Evolutionary conservation across 495 filamentous ascomycete species (phyloP).

Genomic region (Neurospora sp.): DNA sequence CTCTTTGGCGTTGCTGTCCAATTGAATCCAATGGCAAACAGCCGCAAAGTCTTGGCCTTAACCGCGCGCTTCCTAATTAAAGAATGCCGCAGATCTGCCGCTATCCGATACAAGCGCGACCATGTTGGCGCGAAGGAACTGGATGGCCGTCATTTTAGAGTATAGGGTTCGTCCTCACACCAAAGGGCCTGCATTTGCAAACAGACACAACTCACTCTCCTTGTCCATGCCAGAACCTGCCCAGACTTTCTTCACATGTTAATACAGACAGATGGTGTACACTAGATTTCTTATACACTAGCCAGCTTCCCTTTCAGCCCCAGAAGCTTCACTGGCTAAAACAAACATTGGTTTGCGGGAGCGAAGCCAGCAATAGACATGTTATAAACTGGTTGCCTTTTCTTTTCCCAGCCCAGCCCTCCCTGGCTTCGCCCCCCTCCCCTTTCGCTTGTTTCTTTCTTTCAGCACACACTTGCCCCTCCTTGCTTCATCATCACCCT

Average conservation of each 20-base stretch:
- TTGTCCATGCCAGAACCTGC: neutral
- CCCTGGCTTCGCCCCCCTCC: neutral
- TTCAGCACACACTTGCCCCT: neutral
- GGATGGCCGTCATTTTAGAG: neutral
- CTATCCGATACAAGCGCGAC: neutral
- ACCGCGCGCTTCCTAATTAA: neutral
- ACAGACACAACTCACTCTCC: neutral
- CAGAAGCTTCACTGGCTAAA: neutral
- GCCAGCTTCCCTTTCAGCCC: neutral
- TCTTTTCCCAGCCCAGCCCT: neutral
- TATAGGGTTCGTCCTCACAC: neutral
- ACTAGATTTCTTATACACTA: constrained; percentile 11
- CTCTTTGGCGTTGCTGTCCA: neutral
- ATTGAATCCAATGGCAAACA: neutral
- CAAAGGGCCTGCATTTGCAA: neutral
- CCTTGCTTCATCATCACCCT: neutral
- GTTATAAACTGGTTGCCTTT: neutral
- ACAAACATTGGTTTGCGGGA: neutral
- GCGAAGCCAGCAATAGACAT: neutral
- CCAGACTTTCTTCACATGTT: neutral
- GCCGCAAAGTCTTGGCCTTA: neutral
- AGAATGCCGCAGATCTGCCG: neutral
- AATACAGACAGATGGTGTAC: constrained; percentile 8
- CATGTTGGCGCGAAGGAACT: neutral
- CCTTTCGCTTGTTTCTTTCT: neutral